Evolutionary conservation across 805 yeast genomes (phyloP).

Genomic region (Teunomyces funiuensis): DNA sequence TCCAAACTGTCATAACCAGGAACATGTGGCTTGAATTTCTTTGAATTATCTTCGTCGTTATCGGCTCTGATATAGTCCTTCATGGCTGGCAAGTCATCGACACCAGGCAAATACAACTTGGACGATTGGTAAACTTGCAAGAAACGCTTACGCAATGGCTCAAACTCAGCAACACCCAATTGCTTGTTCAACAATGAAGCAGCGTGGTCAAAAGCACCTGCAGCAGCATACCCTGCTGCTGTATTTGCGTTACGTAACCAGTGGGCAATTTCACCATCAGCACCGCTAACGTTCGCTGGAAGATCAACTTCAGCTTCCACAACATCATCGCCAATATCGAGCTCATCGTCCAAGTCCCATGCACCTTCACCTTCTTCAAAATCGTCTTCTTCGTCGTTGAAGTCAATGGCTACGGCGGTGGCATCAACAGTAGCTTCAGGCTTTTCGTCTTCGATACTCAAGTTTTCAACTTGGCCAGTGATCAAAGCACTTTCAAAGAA

Average conservation of each 20-base stretch:
- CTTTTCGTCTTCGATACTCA: conserved; percentile 47
- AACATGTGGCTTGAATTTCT: conserved; percentile 56
- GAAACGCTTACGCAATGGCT: conserved; percentile 82
- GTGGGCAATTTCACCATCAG: conserved; percentile 59
- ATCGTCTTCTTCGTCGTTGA: conserved; percentile 21
- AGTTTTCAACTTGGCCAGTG: conserved; percentile 68
- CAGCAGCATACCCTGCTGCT: conserved; percentile 91
- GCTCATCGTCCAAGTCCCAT: conserved; percentile 79
- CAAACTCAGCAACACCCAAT: conserved; percentile 81
- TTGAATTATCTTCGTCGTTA: conserved; percentile 53
- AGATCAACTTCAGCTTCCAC: conserved; percentile 13
- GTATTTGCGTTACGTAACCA: conserved; percentile 91
- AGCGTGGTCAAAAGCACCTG: conserved; percentile 95
- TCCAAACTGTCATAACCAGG: conserved; percentile 74
- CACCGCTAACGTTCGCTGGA: conserved; percentile 24
- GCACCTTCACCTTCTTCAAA: conserved; percentile 59
- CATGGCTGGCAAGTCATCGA: conserved; percentile 72
- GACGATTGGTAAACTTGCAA: conserved; percentile 80
- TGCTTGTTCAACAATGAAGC: conserved; percentile 90
- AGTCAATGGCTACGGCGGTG: conserved; percentile 15
- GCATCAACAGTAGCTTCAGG: conserved; percentile 11
- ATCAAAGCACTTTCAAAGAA: conserved; percentile 82
- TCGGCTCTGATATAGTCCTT: conserved; percentile 66
- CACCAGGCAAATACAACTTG: conserved; percentile 71
- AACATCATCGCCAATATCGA: conserved; percentile 58